Evolutionary conservation across 1,284 basidiomycete species (phyloP).

Genomic region (Sanguinoderma infundibulare): DNA sequence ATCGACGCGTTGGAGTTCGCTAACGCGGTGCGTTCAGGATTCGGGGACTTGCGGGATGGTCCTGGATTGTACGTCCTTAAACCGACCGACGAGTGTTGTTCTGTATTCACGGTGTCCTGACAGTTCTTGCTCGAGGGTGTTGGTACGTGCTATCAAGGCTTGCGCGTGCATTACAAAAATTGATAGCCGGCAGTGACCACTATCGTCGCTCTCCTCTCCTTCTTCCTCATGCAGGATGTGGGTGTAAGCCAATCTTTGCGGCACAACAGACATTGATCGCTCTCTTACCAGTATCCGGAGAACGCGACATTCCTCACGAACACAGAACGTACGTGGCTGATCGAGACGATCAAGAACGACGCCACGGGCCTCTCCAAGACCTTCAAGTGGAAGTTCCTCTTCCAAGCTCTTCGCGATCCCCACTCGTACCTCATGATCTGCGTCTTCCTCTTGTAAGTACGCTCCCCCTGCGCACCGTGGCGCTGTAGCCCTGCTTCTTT

Average conservation of each 20-base stretch:
- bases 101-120: neutral
- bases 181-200: neutral
- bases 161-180: too few species aligned
- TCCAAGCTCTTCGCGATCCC: constrained; percentile 30
- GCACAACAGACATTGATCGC: neutral
- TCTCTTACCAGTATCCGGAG: neutral
- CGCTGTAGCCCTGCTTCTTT: neutral
- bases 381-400: constrained; percentile 31
- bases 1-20: neutral
- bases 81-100: neutral
- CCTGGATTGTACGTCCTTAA: constrained; percentile 5
- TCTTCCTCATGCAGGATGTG: constrained; percentile 9
- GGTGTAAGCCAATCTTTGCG: too few species aligned
- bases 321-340: constrained; percentile 37
- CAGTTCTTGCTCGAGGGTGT: constrained; percentile 7
- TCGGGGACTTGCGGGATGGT: constrained; percentile 4
- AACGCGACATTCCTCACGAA: constrained; percentile 30
- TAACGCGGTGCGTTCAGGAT: neutral
- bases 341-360: constrained; percentile 34
- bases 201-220: neutral
- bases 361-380: constrained; percentile 21
- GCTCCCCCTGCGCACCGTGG: too few species aligned
- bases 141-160: neutral
- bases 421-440: constrained; percentile 47
- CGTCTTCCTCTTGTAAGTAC: constrained; percentile 23